Percentiles rank a stretch among this genome's conserved stretches.
phyloP scores from a whole-genome alignment of 176 grass and related monocot species.

The Oryza rufipogon region DNA sequence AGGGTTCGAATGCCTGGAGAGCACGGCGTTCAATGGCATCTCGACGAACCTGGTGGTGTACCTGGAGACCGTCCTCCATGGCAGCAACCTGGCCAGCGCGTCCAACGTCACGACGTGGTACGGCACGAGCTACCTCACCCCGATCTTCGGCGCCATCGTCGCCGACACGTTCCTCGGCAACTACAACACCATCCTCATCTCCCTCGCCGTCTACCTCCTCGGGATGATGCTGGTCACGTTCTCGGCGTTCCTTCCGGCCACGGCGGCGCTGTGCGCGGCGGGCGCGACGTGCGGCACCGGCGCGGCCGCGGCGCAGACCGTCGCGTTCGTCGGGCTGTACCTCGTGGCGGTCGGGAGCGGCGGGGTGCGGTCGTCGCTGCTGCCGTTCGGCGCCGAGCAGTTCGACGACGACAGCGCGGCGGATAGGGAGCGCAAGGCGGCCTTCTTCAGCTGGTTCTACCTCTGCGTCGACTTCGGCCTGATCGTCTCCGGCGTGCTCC shows the following conservation, averaged over 20 bases:
- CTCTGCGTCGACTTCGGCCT: slow-evolving; percentile 64
- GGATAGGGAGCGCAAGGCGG: slow-evolving; percentile 52
- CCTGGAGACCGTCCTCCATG: slow-evolving; percentile 55
- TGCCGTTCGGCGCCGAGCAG: slow-evolving; percentile 77
- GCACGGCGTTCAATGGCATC: slow-evolving; percentile 60
- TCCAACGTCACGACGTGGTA: slow-evolving; percentile 55
- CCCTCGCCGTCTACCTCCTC: slow-evolving; percentile 57
- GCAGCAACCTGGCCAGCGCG: slow-evolving; percentile 55
- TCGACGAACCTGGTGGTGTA: slow-evolving; percentile 62
- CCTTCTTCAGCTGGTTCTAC: slow-evolving; percentile 88
- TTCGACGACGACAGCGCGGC: slow-evolving; percentile 57
- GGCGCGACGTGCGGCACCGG: slow-evolving; percentile 3
- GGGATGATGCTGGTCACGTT: slow-evolving; percentile 62
- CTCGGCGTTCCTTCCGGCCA: slow-evolving; percentile 50
- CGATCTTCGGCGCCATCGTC: slow-evolving; percentile 62
- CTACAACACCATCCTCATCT: slow-evolving; percentile 63
- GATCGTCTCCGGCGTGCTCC: slow-evolving; percentile 57
- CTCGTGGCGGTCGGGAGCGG: slow-evolving; percentile 75
- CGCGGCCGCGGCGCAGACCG: neutral
- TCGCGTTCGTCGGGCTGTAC: slow-evolving; percentile 64
- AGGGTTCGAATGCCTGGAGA: slow-evolving; percentile 68
- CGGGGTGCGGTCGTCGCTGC: slow-evolving; percentile 62
- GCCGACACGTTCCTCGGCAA: slow-evolving; percentile 66
- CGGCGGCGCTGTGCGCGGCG: slow-evolving; percentile 13
- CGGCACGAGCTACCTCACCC: slow-evolving; percentile 62